These are phyloP conservation scores for Termitomyces sp. DNA, from an alignment of 1,284 basidiomycete genomes.

Conservation along the genomic window DNA sequence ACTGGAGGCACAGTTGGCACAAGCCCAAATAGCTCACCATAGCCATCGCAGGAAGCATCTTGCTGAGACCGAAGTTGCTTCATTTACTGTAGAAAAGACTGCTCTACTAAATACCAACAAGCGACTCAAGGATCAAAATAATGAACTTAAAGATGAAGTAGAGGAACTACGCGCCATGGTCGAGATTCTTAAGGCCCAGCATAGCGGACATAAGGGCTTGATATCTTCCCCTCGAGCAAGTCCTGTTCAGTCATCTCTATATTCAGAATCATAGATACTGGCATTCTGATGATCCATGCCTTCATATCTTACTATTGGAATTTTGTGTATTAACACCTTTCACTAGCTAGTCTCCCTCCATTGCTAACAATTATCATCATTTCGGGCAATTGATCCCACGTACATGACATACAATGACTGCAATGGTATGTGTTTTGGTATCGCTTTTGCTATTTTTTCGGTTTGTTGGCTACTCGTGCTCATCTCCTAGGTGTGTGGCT, in stretches of 20 bases:
- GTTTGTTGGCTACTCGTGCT: neutral
- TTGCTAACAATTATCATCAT: neutral
- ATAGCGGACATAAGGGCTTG: slow-evolving; percentile 42
- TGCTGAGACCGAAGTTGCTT: slow-evolving; percentile 29
- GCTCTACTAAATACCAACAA: slow-evolving; percentile 42
- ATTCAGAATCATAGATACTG: neutral
- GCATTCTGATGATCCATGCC: neutral
- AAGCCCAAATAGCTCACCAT: slow-evolving; percentile 21
- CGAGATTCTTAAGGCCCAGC: slow-evolving; percentile 56
- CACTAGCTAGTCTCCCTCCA: neutral
- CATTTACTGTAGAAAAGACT: slow-evolving; percentile 40
- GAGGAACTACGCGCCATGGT: slow-evolving; percentile 70
- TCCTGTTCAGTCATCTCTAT: slow-evolving; percentile 20
- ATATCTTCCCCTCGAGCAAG: slow-evolving; percentile 26
- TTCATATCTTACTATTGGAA: neutral
- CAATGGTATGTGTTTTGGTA: neutral
- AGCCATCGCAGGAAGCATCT: slow-evolving; percentile 16
- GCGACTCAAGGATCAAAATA: slow-evolving; percentile 52
- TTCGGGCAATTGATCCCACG: neutral
- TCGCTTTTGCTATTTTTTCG: neutral
- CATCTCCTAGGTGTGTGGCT: neutral
- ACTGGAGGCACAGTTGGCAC: slow-evolving; percentile 49
- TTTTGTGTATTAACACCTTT: neutral
- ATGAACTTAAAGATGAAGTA: slow-evolving; percentile 53
- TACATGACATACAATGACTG: neutral